These are phyloP conservation scores for Canavalia gladiata DNA, from an alignment of 306 rosid species.

Conservation along the genomic window DNA sequence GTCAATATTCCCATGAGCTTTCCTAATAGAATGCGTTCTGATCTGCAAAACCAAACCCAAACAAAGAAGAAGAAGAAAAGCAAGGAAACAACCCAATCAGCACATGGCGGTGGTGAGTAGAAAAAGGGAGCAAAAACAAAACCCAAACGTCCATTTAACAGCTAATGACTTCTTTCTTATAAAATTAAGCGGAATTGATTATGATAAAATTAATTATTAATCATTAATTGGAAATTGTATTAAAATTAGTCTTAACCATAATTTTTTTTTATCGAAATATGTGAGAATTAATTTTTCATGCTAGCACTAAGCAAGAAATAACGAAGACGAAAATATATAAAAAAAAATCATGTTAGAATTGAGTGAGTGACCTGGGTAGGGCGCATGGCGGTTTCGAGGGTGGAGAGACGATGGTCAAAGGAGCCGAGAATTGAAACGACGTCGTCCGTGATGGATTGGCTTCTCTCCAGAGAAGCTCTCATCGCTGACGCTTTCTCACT, in stretches of 20 bases:
- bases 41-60: conserved; percentile 58
- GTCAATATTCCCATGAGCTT: conserved; percentile 87
- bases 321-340: no score
- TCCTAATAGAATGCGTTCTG: conserved; percentile 80
- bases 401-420: conserved; percentile 89
- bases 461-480: conserved; percentile 77
- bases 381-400: conserved; percentile 90
- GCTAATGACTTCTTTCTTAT: no score
- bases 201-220: conserved; percentile 3
- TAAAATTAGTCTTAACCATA: no score
- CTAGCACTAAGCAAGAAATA: no score
- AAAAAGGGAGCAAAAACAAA: conserved; percentile 12
- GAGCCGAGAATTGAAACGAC: conserved; percentile 84
- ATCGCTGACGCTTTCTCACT: conserved; percentile 67
- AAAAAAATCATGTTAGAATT: no score
- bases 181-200: neutral
- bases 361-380: conserved; percentile 74
- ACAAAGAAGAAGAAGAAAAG: neutral
- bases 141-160: neutral
- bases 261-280: no score
- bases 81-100: neutral
- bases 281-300: no score
- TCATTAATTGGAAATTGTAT: no score
- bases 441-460: conserved; percentile 77
- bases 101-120: neutral